Conservation (phyloP, 805 yeast genomes). For the Yarrowia keelungensis region DNA sequence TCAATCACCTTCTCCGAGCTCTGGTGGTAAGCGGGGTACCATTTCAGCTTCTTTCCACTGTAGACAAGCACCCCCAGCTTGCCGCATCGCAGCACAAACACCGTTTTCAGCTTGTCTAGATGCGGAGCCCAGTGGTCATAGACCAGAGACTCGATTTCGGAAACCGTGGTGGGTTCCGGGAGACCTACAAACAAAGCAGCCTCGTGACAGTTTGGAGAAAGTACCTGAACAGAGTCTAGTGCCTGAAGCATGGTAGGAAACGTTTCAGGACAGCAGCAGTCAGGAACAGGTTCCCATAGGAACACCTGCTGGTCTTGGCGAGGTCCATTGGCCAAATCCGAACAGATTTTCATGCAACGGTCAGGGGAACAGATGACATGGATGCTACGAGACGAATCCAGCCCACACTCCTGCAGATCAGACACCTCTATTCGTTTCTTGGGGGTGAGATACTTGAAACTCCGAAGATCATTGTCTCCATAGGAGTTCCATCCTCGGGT, state of each 20-base stretch:
- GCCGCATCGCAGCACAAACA: slow-evolving; percentile 74
- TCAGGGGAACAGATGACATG: slow-evolving; percentile 80
- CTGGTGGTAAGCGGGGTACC: slow-evolving; percentile 79
- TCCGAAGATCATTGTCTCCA: slow-evolving; percentile 64
- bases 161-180: slow-evolving; percentile 53
- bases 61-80: slow-evolving; percentile 66
- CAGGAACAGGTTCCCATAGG: slow-evolving; percentile 90
- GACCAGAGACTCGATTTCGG: slow-evolving; percentile 55
- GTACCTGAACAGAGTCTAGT: slow-evolving; percentile 59
- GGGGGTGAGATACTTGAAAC: slow-evolving; percentile 67
- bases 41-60: slow-evolving; percentile 47
- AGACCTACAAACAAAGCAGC: slow-evolving; percentile 68
- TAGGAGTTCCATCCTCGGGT: slow-evolving; percentile 85
- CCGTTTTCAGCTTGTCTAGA: slow-evolving; percentile 9
- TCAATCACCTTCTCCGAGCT: slow-evolving; percentile 63
- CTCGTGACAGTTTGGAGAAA: slow-evolving; percentile 88
- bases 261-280: slow-evolving; percentile 64
- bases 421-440: slow-evolving; percentile 63
- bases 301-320: slow-evolving; percentile 52
- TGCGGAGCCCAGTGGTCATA: slow-evolving; percentile 23
- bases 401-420: slow-evolving; percentile 55
- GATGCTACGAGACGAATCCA: slow-evolving; percentile 44
- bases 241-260: slow-evolving; percentile 52
- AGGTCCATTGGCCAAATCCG: slow-evolving; percentile 44
- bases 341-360: slow-evolving; percentile 60